Conservation (phyloP, 768 basidiomycete genomes). For the Tremella mesenterica region DNA sequence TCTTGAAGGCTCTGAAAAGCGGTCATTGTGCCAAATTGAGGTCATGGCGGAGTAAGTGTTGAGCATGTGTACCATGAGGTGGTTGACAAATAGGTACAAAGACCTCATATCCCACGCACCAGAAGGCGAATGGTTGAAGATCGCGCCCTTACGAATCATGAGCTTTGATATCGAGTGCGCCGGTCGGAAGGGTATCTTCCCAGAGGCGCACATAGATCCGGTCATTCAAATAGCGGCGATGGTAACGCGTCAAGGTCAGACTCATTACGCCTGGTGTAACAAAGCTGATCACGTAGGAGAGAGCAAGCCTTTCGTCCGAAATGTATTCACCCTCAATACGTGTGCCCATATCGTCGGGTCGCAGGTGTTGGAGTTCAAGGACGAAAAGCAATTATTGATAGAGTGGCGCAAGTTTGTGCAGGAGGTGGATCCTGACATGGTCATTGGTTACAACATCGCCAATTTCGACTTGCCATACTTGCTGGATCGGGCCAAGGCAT, state of each 20-base stretch:
- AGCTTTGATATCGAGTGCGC: constrained; percentile 99
- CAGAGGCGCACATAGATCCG: constrained; percentile 79
- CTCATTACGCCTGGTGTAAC: background rate
- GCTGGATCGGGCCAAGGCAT: constrained; percentile 76
- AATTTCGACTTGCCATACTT: constrained; percentile 96
- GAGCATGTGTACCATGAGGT: constrained; percentile 14
- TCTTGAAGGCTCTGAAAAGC: constrained; percentile 53
- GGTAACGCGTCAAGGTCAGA: constrained; percentile 91
- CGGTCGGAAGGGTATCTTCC: constrained; percentile 93
- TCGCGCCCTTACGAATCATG: constrained; percentile 85
- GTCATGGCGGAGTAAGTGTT: constrained; percentile 57
- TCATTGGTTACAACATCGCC: constrained; percentile 92
- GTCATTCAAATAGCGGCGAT: constrained; percentile 99
- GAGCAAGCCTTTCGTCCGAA: constrained; percentile 83
- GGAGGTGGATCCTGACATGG: constrained; percentile 83
- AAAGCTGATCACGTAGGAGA: constrained; percentile 56
- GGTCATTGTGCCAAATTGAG: constrained; percentile 83
- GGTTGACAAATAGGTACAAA: constrained; percentile 56
- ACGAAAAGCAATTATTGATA: constrained; percentile 65
- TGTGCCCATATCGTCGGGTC: constrained; percentile 97
- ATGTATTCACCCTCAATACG: constrained; percentile 88
- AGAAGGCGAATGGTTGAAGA: constrained; percentile 82
- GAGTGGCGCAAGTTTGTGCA: constrained; percentile 86
- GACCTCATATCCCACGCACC: constrained; percentile 81
- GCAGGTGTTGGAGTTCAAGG: constrained; percentile 73